Evolutionary conservation across 2,329 filamentous ascomycete species (phyloP).

Genomic region (Gremmenia infestans): DNA sequence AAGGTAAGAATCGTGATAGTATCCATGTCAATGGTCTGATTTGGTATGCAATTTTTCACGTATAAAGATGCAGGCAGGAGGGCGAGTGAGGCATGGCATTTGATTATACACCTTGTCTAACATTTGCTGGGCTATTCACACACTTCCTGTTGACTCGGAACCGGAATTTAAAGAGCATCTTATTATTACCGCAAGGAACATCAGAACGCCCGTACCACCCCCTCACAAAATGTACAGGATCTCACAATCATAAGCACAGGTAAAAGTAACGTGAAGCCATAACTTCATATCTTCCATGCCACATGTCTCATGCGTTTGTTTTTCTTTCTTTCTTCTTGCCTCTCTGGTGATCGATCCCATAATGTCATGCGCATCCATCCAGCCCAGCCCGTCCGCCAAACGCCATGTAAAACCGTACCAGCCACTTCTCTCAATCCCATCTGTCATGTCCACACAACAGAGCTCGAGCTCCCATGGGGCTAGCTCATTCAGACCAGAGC

Average conservation of each 20-base stretch:
- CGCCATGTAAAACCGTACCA: constrained; percentile 2
- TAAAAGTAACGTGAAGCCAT: constrained; percentile 16
- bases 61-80: no score
- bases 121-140: no score
- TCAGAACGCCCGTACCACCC: no score
- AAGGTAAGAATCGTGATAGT: no score
- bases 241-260: neutral
- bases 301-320: constrained; percentile 14
- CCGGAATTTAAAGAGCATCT: no score
- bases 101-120: no score
- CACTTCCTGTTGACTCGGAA: no score
- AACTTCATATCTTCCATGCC: constrained; percentile 20
- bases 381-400: neutral
- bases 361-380: neutral
- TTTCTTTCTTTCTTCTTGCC: neutral
- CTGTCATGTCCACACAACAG: neutral
- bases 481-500: neutral
- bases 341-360: neutral
- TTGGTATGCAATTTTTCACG: no score
- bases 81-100: no score
- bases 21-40: no score
- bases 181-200: no score
- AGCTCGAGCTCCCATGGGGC: neutral
- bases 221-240: no score
- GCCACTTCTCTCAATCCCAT: neutral